Evolutionary conservation across 306 rosid genomes (phyloP), one percentile per base, ranked within the genome.

Genomic region (Cicer cuneatum): DNA sequence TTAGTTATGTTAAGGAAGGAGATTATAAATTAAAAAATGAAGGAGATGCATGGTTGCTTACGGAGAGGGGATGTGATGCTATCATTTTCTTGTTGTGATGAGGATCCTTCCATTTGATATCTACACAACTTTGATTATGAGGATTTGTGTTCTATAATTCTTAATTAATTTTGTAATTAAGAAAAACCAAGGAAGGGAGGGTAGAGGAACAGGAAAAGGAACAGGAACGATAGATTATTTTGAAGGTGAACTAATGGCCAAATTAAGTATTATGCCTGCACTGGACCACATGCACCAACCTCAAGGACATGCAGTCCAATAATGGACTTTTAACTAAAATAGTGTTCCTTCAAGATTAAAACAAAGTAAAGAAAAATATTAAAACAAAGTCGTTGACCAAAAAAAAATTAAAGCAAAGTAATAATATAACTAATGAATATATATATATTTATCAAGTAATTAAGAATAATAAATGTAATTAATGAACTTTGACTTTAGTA

Each of bases 61-160:
- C 85, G n/a, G 18, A 82, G 85, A 77, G 82, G 78, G 75, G 75
- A 82, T 72, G 58, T 66, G 75, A 77, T 77, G 21, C 72, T 59
- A 42, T 64, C 48, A 16, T 81, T 65, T 42, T 65, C 49, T 10
- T 72, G 67, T 39, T 49, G 49, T 14, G 81, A 69, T 19, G 81
- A 69, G 6, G 74, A 15, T 16, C 6, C 35, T 69, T 39, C 74
- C 74, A 69, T 69, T 35, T 43, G 40, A 49, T 66, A 19, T 14
- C 7, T 41, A 12, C 8, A 42, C 8, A 42, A 21, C 2, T 18
- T n/a, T 35, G 60, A 35, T 29, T 53, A 2, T 54, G 49, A 51
- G 52, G 3, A 67, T 66, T 3, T 68, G 6, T 2, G 57, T 42
- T 53, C 38, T 75, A 10, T 54, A 12, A n/a, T 45, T 24, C 4